Evolutionary conservation across 1,284 basidiomycete species (phyloP).

Genomic region (Taiwanofungus camphoratus): DNA sequence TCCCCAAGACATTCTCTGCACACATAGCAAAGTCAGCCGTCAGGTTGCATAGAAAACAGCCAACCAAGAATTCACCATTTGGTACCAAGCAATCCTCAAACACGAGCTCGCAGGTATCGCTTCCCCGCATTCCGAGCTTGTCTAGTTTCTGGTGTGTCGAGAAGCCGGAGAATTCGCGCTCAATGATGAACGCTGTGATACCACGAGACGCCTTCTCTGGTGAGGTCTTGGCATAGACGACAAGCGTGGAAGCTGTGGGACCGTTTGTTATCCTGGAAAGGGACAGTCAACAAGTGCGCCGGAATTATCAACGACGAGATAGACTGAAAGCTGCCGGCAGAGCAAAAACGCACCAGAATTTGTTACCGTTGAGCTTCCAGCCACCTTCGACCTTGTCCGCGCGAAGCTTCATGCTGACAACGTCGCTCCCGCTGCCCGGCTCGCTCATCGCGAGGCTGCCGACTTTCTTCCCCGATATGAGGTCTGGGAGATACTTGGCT

Average conservation of each 20-base stretch:
- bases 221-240: constrained; percentile 90
- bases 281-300: constrained; percentile 1
- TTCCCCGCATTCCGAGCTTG: constrained; percentile 95
- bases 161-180: constrained; percentile 79
- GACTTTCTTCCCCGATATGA: constrained; percentile 79
- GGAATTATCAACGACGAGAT: not conserved
- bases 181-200: constrained; percentile 90
- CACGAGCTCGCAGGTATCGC: constrained; percentile 90
- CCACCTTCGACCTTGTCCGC: constrained; percentile 75
- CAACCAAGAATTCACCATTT: constrained; percentile 44
- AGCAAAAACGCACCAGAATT: constrained; percentile 72
- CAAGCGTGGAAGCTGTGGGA: constrained; percentile 81
- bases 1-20: constrained; percentile 80
- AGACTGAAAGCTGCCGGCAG: not conserved
- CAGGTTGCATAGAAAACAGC: not conserved
- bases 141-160: constrained; percentile 88
- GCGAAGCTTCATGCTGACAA: constrained; percentile 83
- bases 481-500: constrained; percentile 79
- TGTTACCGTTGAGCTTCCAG: constrained; percentile 83
- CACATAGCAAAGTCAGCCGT: not conserved
- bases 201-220: constrained; percentile 79
- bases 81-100: constrained; percentile 91
- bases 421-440: constrained; percentile 86
- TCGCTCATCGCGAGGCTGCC: constrained; percentile 95
- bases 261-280: constrained; percentile 88